phyloP scores from a whole-genome alignment of 2,329 filamentous ascomycete genomes.

The Epichloe brachyelytri region DNA sequence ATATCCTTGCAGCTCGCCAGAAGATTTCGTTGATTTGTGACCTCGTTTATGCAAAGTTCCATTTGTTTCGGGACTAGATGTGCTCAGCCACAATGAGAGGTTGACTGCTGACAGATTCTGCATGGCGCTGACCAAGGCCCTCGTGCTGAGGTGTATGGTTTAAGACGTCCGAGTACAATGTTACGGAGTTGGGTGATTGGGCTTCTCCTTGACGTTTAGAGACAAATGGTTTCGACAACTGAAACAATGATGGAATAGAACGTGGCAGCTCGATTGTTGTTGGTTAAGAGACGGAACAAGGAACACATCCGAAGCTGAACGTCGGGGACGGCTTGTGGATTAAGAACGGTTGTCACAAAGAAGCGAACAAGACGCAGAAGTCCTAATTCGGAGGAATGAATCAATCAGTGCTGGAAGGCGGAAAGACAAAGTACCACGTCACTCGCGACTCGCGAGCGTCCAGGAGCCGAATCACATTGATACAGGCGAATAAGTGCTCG shows the following conservation, averaged over 20 bases:
- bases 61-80: neutral
- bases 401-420: neutral
- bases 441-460: neutral
- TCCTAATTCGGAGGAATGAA: too few relatives aligned
- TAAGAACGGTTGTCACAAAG: neutral
- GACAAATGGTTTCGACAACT: too few relatives aligned
- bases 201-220: too few relatives aligned
- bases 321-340: neutral
- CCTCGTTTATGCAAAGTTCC: neutral
- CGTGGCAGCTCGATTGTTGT: neutral
- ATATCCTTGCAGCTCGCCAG: neutral
- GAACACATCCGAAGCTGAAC: neutral
- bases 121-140: neutral
- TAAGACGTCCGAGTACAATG: neutral
- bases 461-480: neutral
- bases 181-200: neutral
- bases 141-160: neutral
- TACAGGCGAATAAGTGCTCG: neutral
- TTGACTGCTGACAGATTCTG: neutral
- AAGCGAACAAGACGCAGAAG: neutral
- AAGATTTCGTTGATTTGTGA: neutral
- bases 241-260: neutral
- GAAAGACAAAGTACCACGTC: neutral
- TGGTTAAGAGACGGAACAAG: neutral
- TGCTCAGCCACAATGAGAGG: neutral